Conservation (phyloP, 192 early-diverging fungal genomes). For the Paraglomus occultum region DNA sequence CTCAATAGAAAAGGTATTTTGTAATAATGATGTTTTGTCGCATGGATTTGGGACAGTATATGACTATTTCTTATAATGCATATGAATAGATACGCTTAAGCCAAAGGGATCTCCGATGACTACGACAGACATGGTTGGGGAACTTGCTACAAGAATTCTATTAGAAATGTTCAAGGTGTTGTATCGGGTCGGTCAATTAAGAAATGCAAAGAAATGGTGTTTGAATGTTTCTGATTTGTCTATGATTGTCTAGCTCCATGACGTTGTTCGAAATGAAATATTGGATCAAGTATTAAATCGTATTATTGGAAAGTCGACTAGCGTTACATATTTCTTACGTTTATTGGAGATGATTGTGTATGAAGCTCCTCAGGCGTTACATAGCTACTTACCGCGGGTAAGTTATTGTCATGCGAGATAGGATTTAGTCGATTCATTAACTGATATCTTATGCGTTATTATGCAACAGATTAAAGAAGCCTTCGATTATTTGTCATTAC, state of each 20-base stretch:
- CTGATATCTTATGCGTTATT: not conserved
- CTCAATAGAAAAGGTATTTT: slow-evolving; percentile 27
- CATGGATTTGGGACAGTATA: not conserved
- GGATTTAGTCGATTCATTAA: not conserved
- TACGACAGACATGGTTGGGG: slow-evolving; percentile 39
- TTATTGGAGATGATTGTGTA: slow-evolving; percentile 48
- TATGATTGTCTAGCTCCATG: slow-evolving; percentile 52
- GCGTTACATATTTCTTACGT: slow-evolving; percentile 44
- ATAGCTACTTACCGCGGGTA: slow-evolving; percentile 36
- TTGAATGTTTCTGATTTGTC: not conserved
- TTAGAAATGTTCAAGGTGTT: slow-evolving; percentile 51
- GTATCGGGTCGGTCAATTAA: not conserved
- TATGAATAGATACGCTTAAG: not conserved
- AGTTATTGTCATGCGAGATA: not conserved
- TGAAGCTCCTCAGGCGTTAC: slow-evolving; percentile 39
- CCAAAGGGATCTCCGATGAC: slow-evolving; percentile 28
- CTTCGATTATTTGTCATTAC: slow-evolving; percentile 61
- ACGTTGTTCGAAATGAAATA: slow-evolving; percentile 66
- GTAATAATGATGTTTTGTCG: not conserved
- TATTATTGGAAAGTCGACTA: slow-evolving; percentile 49
- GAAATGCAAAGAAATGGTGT: not conserved
- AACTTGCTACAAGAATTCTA: slow-evolving; percentile 46
- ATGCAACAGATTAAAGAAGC: slow-evolving; percentile 55
- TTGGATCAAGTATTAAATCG: slow-evolving; percentile 64
- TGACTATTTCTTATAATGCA: not conserved